Conservation (phyloP, 495 filamentous ascomycete species). For the Penicillium atrosanguineum region DNA sequence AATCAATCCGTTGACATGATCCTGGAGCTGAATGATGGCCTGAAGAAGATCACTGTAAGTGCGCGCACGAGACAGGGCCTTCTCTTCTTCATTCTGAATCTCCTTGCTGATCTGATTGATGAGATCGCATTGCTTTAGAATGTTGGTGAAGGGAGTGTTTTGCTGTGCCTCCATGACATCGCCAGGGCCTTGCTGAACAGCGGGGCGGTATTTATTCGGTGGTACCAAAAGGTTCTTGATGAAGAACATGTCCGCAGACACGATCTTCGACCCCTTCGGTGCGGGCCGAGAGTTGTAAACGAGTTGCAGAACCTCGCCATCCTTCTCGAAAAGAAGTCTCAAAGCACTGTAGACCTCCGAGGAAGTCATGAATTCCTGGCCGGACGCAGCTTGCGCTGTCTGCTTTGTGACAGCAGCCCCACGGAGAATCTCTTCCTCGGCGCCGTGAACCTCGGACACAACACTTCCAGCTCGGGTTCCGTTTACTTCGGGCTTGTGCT, state of each 20-base stretch:
- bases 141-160: slow-evolving; percentile 78
- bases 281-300: slow-evolving; percentile 75
- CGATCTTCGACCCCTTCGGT: slow-evolving; percentile 42
- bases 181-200: slow-evolving; percentile 72
- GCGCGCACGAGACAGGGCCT: slow-evolving; percentile 41
- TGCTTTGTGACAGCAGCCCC: slow-evolving; percentile 38
- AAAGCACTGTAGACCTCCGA: slow-evolving; percentile 75
- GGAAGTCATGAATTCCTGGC: slow-evolving; percentile 68
- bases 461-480: slow-evolving; percentile 25
- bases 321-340: slow-evolving; percentile 77
- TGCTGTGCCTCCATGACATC: slow-evolving; percentile 80
- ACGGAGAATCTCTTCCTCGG: slow-evolving; percentile 69
- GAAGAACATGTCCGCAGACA: slow-evolving; percentile 90
- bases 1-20: slow-evolving; percentile 84
- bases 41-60: slow-evolving; percentile 62
- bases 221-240: slow-evolving; percentile 79
- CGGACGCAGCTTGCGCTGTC: slow-evolving; percentile 27
- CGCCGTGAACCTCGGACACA: slow-evolving; percentile 42
- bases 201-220: slow-evolving; percentile 89
- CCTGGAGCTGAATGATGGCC: slow-evolving; percentile 79
- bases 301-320: slow-evolving; percentile 73
- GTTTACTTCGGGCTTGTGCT: slow-evolving; percentile 32
- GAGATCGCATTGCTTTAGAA: slow-evolving; percentile 65
- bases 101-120: slow-evolving; percentile 76
- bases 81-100: slow-evolving; percentile 51